These are phyloP conservation scores for Laguncularia racemosa DNA, from an alignment of 345 rosid genomes.

Conservation along the genomic window DNA sequence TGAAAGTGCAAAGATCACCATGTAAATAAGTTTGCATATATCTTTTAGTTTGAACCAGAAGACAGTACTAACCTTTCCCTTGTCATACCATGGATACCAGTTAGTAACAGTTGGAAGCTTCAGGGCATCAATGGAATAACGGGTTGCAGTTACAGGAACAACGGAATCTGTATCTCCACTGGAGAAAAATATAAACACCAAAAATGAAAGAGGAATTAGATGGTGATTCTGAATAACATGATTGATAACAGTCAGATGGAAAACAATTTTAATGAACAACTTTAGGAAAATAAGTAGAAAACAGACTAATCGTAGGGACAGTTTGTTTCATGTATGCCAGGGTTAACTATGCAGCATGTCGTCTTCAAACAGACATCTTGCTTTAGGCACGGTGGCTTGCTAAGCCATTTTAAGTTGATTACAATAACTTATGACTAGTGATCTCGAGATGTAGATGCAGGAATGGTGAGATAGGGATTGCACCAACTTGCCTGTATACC, in stretches of 20 bases:
- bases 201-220: neutral
- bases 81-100: constrained; percentile 88
- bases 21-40: too few species aligned
- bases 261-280: neutral
- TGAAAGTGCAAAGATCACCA: too few species aligned
- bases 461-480: neutral
- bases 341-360: too few species aligned
- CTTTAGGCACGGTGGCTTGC: too few species aligned
- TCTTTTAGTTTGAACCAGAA: too few species aligned
- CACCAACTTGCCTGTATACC: constrained; percentile 62
- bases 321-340: too few species aligned
- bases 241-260: neutral
- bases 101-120: constrained; percentile 55
- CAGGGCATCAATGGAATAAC: constrained; percentile 77
- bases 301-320: too few species aligned
- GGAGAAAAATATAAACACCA: constrained; percentile 6
- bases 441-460: too few species aligned
- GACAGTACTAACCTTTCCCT: constrained; percentile 32
- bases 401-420: too few species aligned
- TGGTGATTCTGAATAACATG: neutral
- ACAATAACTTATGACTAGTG: too few species aligned
- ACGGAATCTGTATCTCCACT: constrained; percentile 95
- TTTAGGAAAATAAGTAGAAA: too few species aligned
- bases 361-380: too few species aligned
- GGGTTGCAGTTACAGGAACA: constrained; percentile 84